A percentile compares a stretch with the other conserved stretches of the same genome.
These are phyloP conservation scores for Candida labiduridarum DNA, from an alignment of 1,139 yeast genomes.

Conservation along the genomic window DNA sequence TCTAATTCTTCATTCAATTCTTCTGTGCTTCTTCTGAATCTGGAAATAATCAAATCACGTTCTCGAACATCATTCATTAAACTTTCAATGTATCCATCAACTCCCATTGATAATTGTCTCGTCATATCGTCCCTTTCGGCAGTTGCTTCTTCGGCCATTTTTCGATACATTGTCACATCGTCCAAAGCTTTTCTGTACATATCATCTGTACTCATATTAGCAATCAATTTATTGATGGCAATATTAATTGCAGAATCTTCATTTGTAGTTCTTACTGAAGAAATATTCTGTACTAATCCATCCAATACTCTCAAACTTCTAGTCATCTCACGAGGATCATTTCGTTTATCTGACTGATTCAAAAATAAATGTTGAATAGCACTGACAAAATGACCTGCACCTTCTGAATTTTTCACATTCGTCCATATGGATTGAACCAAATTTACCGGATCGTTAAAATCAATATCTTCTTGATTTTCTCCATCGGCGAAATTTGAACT, in stretches of 20 bases:
- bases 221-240: conserved; percentile 76
- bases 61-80: conserved; percentile 72
- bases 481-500: conserved; percentile 57
- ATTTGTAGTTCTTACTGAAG: conserved; percentile 64
- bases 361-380: conserved; percentile 84
- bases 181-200: conserved; percentile 78
- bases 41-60: conserved; percentile 65
- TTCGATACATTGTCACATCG: conserved; percentile 69
- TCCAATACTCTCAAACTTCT: conserved; percentile 80
- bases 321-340: conserved; percentile 51
- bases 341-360: conserved; percentile 62
- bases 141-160: conserved; percentile 74
- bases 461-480: conserved; percentile 39
- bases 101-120: conserved; percentile 74
- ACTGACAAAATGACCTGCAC: conserved; percentile 71
- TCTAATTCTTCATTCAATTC: conserved; percentile 68
- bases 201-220: conserved; percentile 87
- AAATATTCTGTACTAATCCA: conserved; percentile 79
- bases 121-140: conserved; percentile 85
- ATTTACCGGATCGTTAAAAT: conserved; percentile 77
- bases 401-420: conserved; percentile 69
- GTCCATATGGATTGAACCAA: conserved; percentile 70
- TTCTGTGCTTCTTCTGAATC: conserved; percentile 70
- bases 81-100: conserved; percentile 79
- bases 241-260: conserved; percentile 79